These are phyloP conservation scores for Dendrobium huoshanense DNA, from an alignment of 106 monocot genomes.

Conservation along the genomic window DNA sequence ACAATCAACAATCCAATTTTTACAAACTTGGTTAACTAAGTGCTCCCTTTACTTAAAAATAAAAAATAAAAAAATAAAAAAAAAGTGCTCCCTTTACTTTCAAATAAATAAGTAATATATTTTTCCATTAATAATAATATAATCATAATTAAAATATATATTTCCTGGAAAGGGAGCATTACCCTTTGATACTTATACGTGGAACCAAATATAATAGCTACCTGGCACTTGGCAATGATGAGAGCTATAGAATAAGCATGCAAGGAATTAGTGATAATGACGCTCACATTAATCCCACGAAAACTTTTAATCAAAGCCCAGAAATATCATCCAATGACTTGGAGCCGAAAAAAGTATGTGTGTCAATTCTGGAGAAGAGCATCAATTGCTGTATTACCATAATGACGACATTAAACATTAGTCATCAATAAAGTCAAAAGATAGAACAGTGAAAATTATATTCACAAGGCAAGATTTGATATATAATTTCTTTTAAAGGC, in stretches of 20 bases:
- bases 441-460: too few relatives aligned
- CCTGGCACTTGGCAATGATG: neutral
- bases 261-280: neutral
- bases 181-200: too few relatives aligned
- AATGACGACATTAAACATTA: neutral
- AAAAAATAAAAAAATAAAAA: too few relatives aligned
- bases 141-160: too few relatives aligned
- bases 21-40: too few relatives aligned
- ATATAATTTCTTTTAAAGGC: neutral
- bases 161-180: too few relatives aligned
- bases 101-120: too few relatives aligned
- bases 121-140: too few relatives aligned
- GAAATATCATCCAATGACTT: neutral
- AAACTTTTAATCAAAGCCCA: neutral
- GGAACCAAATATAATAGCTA: neutral
- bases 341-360: neutral
- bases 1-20: too few relatives aligned
- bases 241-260: neutral
- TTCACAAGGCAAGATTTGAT: neutral
- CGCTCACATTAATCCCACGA: neutral
- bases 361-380: neutral
- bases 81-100: too few relatives aligned
- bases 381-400: neutral
- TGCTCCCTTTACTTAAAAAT: too few relatives aligned
- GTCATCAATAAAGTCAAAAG: too few relatives aligned